These are phyloP conservation scores for Colletotrichum scovillei DNA, from an alignment of 2,329 filamentous ascomycete genomes.

Conservation along the genomic window DNA sequence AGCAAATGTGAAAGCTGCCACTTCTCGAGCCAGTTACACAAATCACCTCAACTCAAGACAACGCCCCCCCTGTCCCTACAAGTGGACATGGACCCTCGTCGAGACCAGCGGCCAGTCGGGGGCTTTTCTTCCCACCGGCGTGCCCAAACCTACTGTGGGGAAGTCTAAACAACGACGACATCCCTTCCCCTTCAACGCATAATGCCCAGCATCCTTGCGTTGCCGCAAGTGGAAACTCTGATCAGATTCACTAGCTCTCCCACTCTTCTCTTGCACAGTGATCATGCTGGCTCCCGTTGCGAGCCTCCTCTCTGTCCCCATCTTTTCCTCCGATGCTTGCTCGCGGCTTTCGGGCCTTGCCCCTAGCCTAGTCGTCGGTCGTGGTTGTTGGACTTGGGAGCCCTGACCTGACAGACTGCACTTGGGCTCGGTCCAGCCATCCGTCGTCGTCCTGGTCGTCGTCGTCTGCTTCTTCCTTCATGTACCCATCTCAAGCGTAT, in stretches of 20 bases:
- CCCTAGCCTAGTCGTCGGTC: constrained; percentile 30
- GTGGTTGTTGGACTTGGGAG: constrained; percentile 12
- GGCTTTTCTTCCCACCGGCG: constrained; percentile 41
- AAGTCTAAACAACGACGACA: constrained; percentile 47
- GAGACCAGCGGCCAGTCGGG: constrained; percentile 37
- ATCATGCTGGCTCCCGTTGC: constrained; percentile 42
- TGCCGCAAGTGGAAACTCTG: constrained; percentile 46
- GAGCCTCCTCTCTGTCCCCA: constrained; percentile 39
- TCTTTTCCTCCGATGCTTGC: constrained; percentile 32
- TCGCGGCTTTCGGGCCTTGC: constrained; percentile 28
- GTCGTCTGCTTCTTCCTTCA: background rate
- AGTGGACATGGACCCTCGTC: constrained; percentile 32
- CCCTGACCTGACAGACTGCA: constrained; percentile 30
- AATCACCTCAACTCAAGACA: constrained; percentile 32
- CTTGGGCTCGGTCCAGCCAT: constrained; percentile 27
- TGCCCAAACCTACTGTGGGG: constrained; percentile 46
- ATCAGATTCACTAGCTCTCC: constrained; percentile 38
- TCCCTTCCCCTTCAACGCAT: constrained; percentile 46
- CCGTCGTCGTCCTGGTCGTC: constrained; percentile 11
- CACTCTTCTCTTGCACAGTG: constrained; percentile 37
- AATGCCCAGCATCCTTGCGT: constrained; percentile 45
- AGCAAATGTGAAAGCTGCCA: constrained; percentile 31
- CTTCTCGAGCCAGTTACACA: constrained; percentile 36
- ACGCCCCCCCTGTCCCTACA: constrained; percentile 23
- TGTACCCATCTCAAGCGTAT: constrained; percentile 28